A percentile compares a stretch with the other conserved stretches of the same genome.
Evolutionary conservation across 2,329 filamentous ascomycete species (phyloP).

Genomic region (Fusarium odoratissimum): DNA sequence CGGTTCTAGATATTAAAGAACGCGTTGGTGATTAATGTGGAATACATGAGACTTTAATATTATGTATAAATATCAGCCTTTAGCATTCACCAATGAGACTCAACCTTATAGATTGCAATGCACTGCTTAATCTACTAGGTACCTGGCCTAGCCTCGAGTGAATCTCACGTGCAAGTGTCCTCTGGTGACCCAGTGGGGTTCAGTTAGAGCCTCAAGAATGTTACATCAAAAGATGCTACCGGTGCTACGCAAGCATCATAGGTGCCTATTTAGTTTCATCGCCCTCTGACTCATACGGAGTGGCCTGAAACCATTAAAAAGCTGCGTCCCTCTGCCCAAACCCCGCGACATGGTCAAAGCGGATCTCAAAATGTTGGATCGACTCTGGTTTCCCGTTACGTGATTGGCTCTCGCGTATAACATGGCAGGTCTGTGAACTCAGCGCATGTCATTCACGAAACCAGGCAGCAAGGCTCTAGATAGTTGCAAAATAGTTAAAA

Average conservation of each 20-base stretch:
- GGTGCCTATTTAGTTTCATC: not conserved
- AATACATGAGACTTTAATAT: too few species aligned
- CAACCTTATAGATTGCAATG: too few species aligned
- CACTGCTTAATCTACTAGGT: not conserved
- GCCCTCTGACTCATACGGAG: not conserved
- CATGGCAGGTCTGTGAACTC: not conserved
- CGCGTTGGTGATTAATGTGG: rapidly evolving
- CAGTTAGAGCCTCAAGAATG: too few species aligned
- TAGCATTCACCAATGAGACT: rapidly evolving
- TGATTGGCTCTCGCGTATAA: not conserved
- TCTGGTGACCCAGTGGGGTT: not conserved
- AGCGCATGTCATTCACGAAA: not conserved
- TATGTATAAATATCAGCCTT: not conserved
- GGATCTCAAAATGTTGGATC: not conserved
- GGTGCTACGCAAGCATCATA: not conserved
- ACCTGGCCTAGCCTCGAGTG: too few species aligned
- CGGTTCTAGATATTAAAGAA: not conserved
- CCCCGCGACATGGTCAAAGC: not conserved
- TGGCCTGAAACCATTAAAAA: not conserved
- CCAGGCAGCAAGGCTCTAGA: not conserved
- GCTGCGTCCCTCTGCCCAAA: not conserved
- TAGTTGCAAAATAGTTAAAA: not conserved
- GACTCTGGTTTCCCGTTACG: too few species aligned
- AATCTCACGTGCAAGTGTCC: rapidly evolving
- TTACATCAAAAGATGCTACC: too few species aligned